Evolutionary conservation across 192 early-diverging fungal genomes (phyloP).

Genomic region (Backusella psychrophila): DNA sequence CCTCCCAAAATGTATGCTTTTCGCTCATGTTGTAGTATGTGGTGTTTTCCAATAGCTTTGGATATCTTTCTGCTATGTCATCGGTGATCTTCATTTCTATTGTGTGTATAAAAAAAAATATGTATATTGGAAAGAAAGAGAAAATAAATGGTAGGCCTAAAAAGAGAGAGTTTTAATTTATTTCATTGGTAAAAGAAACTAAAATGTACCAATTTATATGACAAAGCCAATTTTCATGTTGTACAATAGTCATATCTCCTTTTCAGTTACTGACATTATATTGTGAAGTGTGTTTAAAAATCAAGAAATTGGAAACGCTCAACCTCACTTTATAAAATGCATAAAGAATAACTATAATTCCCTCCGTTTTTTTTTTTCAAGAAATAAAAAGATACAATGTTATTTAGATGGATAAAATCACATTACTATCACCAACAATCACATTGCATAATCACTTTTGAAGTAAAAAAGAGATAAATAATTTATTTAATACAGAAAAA

Average conservation of each 20-base stretch:
- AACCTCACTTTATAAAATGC: too few species aligned
- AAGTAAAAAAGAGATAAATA: neutral
- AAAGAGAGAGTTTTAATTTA: neutral
- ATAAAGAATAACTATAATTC: too few species aligned
- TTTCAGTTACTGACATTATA: neutral
- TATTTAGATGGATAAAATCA: neutral
- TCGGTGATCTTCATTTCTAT: constrained; percentile 14
- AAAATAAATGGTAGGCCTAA: neutral
- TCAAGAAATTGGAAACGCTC: too few species aligned
- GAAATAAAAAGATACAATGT: too few species aligned
- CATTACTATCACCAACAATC: neutral
- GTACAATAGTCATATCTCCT: neutral
- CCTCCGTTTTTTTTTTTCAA: too few species aligned
- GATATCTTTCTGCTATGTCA: constrained; percentile 18
- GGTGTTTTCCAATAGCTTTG: constrained; percentile 3
- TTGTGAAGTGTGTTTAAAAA: neutral
- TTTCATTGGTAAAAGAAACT: neutral
- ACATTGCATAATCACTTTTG: neutral
- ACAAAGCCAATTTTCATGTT: neutral
- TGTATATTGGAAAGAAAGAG: neutral
- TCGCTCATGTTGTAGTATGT: neutral
- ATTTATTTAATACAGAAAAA: neutral
- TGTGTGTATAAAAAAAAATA: neutral
- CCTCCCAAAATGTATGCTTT: constrained; percentile 6
- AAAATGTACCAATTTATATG: neutral